Evolutionary conservation across 2,329 filamentous ascomycete species (phyloP).

Genomic region (Claviceps capensis): DNA sequence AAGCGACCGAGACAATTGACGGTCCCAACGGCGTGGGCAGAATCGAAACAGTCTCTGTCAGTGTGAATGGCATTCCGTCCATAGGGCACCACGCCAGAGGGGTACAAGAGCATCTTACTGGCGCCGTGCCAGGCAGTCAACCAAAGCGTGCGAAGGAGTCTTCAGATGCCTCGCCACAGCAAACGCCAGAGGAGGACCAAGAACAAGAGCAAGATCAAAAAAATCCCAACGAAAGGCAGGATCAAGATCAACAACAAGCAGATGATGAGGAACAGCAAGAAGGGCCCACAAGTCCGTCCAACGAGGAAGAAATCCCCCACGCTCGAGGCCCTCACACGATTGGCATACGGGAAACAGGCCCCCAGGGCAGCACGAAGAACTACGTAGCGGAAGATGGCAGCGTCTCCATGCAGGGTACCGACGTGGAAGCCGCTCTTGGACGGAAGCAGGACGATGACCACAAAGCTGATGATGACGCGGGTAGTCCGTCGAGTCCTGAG

Average conservation of each 20-base stretch:
- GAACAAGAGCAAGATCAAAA: not conserved
- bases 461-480: slow-evolving; percentile 11
- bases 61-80: slow-evolving; percentile 53
- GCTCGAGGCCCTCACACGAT: slow-evolving; percentile 75
- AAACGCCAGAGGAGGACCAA: slow-evolving; percentile 3
- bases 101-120: slow-evolving; percentile 71
- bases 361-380: slow-evolving; percentile 39
- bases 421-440: slow-evolving; percentile 48
- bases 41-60: slow-evolving; percentile 69
- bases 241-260: not conserved
- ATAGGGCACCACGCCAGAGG: slow-evolving; percentile 34
- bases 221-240: too few species aligned
- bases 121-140: slow-evolving; percentile 58
- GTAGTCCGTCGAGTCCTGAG: slow-evolving; percentile 15
- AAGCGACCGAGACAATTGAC: slow-evolving; percentile 68
- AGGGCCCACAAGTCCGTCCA: slow-evolving; percentile 23
- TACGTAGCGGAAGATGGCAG: slow-evolving; percentile 25
- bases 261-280: slow-evolving; percentile 11
- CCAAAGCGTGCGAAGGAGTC: slow-evolving; percentile 29
- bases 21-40: slow-evolving; percentile 67
- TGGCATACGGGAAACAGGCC: slow-evolving; percentile 75
- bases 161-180: not conserved
- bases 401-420: slow-evolving; percentile 40
- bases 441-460: slow-evolving; percentile 25
- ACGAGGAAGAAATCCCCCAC: slow-evolving; percentile 57